Evolutionary conservation across 768 basidiomycete species (phyloP).

Genomic region (Tremella mesenterica): DNA sequence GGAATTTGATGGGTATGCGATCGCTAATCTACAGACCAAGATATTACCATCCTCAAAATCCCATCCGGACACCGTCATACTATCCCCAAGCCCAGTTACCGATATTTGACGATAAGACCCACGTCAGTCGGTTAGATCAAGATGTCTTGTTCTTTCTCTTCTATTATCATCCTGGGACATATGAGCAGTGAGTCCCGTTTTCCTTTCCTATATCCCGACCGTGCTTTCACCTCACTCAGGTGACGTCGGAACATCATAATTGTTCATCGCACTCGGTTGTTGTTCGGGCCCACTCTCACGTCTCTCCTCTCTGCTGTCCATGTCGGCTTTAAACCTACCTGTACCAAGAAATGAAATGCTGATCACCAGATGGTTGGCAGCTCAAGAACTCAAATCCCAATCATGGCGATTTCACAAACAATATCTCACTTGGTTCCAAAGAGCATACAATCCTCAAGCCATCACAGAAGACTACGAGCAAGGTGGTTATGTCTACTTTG

Average conservation of each 20-base stretch:
- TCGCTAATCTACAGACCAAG: conserved; percentile 59
- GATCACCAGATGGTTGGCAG: conserved; percentile 69
- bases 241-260: not conserved
- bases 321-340: not conserved
- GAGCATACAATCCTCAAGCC: conserved; percentile 92
- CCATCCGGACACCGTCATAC: conserved; percentile 80
- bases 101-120: conserved; percentile 66
- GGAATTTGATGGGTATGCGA: not conserved
- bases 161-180: conserved; percentile 94
- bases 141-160: conserved; percentile 98
- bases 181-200: conserved; percentile 72
- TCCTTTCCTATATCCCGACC: too few species aligned
- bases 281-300: not conserved
- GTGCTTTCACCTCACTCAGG: too few species aligned
- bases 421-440: conserved; percentile 99
- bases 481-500: conserved; percentile 98
- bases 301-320: not conserved
- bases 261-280: not conserved
- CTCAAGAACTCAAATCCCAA: conserved; percentile 91
- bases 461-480: conserved; percentile 99
- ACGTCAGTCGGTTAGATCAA: conserved; percentile 85
- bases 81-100: conserved; percentile 85
- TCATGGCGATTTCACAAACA: conserved; percentile 99
- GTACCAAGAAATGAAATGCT: not conserved
- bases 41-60: conserved; percentile 90